Evolutionary conservation across 1,284 basidiomycete species (phyloP), one percentile per base, ranked within the genome.

Genomic region (Schizophyllum commune): DNA sequence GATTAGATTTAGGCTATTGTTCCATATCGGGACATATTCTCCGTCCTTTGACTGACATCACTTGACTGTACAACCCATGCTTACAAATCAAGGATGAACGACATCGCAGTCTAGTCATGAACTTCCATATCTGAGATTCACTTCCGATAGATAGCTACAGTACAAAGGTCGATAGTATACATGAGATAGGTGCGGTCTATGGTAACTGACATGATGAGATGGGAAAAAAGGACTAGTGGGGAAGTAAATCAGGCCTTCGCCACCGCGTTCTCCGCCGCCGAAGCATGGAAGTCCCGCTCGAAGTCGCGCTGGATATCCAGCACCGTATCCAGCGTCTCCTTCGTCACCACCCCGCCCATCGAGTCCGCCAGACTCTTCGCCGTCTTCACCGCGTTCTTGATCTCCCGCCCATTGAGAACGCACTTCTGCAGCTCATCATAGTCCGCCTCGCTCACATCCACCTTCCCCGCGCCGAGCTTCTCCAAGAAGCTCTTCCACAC

Each of bases 351-450:
- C 69, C 83, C 76, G 6, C 75, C 74, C 20, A 79, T 70, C 6
- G 78, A 81, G 19, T 76, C 61, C 17, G 84, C 83, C 39, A 87
- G 72, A 34, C 82, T 83, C 61, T 80, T 77, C 34, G 84, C 85
- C 1, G 84, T 86, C 60, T 82, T 74, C 19, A 79, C 80, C 1
- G 81, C 81, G 64, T 87, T 86, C 77, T 85, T 86, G 66, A 87
- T 86, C 70, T 85, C 82, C 52, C 84, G 69, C 6, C 84, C 84
- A 65, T 86, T 86, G 62, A 85, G 73, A 21, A 80, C 72, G 57
- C 79, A 75, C 63, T 71, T 72, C 3, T 81, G 79, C 15, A 86
- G 73, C 58, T 72, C 68, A 55, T 65, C 68, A 32, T 84, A 71
- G 59, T 83, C 71, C 39, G 71, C 75, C 2, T 72, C 69, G 1